Conservation (phyloP, 2,329 filamentous ascomycete genomes). For the Exophiala phaeomuriformis region DNA sequence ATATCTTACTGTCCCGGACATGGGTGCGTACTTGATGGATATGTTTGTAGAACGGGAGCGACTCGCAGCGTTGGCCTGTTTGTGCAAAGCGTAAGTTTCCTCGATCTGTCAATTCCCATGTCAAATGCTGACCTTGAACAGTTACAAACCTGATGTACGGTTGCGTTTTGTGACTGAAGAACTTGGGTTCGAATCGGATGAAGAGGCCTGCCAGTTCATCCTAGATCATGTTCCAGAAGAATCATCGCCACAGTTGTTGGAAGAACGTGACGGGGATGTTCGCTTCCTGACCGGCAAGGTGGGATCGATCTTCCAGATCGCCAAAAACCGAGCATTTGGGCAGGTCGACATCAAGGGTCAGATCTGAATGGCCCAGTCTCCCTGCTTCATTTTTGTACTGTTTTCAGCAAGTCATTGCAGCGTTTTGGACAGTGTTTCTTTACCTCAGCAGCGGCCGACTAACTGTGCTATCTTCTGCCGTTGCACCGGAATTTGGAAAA, state of each 20-base stretch:
- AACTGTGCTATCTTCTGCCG: background rate
- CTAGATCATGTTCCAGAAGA: conserved; percentile 66
- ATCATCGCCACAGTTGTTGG: conserved; percentile 51
- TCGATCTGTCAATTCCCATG: background rate
- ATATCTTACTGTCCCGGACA: conserved; percentile 87
- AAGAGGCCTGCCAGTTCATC: conserved; percentile 85
- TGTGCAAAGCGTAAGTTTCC: conserved; percentile 87
- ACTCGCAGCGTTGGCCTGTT: conserved; percentile 78
- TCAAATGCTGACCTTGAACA: conserved; percentile 47
- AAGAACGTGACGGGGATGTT: conserved; percentile 68
- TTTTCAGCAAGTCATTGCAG: conserved; percentile 1
- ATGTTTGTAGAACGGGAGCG: conserved; percentile 96
- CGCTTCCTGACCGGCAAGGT: conserved; percentile 69
- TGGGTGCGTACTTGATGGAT: conserved; percentile 98
- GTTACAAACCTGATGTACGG: conserved; percentile 85
- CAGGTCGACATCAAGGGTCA: conserved; percentile 96
- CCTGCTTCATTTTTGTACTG: background rate
- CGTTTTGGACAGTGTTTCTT: background rate
- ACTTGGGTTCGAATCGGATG: conserved; percentile 88
- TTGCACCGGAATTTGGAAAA: no score
- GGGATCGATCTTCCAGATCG: conserved; percentile 62
- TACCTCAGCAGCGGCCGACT: background rate
- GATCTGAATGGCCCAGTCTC: conserved; percentile 45
- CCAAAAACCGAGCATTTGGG: conserved; percentile 67
- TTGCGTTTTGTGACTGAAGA: conserved; percentile 92